Evolutionary conservation across 768 basidiomycete species (phyloP), one percentile per base, ranked within the genome.

Genomic region (Termitomyces eurrhizus): DNA sequence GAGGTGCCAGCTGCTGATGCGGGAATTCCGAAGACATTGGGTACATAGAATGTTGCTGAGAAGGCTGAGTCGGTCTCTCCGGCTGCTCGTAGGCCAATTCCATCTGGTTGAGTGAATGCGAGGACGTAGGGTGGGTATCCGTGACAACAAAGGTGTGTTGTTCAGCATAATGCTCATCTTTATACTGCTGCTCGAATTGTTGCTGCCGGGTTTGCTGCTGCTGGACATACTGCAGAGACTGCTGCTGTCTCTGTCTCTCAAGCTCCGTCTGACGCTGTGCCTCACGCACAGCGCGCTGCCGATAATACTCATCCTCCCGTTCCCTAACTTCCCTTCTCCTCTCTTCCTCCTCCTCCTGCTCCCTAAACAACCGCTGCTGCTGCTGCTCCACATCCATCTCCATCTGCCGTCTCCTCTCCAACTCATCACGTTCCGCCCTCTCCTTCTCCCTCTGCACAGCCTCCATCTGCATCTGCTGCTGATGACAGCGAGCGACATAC

Each of bases 401-500:
- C 64, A 60, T 39, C 33, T 67, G 58, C n/a, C 60, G 63, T 52
- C 67, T 68, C 32, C 66, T 68, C 41, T 69, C 67, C 54, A 60
- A 73, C 62, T 48, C 67, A 64, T 49, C 63, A 62, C 61, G 55
- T 69, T 66, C 62, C 72, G 71, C 57, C 29, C 70, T 63, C 41
- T 74, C 57, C 29, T 70, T 63, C 41, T 74, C 70, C 46, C 72
- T 67, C 52, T 72, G 65, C 21, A 46, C 60, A 52, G 65, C 57
- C 52, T 64, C 56, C 55, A 62, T 56, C 26, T 59, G 62, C 51
- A 62, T 53, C 24, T 59, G 62, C 4, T 45, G 58, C 44, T 50
- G 42, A 29, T 29, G 29, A 29, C 29, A 29, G 29, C 29, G 29
- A 1, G 29, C 29, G 29, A 29, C 29, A 29, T 29, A 29, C 29